Conservation (phyloP, 768 basidiomycete species). For the Auricularia heimuer region DNA sequence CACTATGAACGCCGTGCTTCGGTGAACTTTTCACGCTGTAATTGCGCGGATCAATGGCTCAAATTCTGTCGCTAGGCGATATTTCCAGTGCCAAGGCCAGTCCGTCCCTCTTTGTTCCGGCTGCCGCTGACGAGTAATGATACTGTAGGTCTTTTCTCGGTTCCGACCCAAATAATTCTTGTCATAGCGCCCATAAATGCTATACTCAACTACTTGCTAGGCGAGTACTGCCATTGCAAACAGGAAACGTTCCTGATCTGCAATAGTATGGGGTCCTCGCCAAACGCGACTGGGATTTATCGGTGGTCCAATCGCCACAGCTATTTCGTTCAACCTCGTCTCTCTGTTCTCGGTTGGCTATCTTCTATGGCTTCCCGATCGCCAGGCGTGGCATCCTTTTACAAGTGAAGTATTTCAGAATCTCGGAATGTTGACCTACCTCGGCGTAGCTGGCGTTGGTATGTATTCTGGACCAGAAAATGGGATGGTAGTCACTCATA, state of each 20-base stretch:
- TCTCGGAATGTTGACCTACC: slow-evolving; percentile 55
- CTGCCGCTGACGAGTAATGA: too few relatives aligned
- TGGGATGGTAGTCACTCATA: not conserved
- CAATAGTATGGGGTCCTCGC: slow-evolving; percentile 69
- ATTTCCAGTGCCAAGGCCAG: slow-evolving; percentile 75
- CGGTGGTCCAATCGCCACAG: slow-evolving; percentile 86
- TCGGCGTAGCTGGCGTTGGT: slow-evolving; percentile 80
- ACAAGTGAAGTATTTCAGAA: slow-evolving; percentile 52
- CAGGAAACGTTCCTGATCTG: not conserved
- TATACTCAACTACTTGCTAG: slow-evolving; percentile 75
- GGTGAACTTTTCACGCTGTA: slow-evolving; percentile 19
- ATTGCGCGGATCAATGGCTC: too few relatives aligned
- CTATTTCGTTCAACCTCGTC: slow-evolving; percentile 83
- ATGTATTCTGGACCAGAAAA: slow-evolving; percentile 10
- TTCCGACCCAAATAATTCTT: slow-evolving; percentile 77
- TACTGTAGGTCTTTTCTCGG: slow-evolving; percentile 56
- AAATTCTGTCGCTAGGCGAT: slow-evolving; percentile 33
- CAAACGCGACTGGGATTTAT: slow-evolving; percentile 76
- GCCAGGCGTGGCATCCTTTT: slow-evolving; percentile 76
- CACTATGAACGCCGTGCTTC: slow-evolving; percentile 43
- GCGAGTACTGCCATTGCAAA: slow-evolving; percentile 27
- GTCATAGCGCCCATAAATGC: slow-evolving; percentile 81
- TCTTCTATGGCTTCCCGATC: slow-evolving; percentile 48
- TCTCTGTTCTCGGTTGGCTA: slow-evolving; percentile 51
- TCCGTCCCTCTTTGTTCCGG: not conserved